A percentile compares a stretch with the other conserved stretches of the same genome.
Evolutionary conservation across 2,329 filamentous ascomycete genomes (phyloP).

Genomic region (Magnaporthales sp.): DNA sequence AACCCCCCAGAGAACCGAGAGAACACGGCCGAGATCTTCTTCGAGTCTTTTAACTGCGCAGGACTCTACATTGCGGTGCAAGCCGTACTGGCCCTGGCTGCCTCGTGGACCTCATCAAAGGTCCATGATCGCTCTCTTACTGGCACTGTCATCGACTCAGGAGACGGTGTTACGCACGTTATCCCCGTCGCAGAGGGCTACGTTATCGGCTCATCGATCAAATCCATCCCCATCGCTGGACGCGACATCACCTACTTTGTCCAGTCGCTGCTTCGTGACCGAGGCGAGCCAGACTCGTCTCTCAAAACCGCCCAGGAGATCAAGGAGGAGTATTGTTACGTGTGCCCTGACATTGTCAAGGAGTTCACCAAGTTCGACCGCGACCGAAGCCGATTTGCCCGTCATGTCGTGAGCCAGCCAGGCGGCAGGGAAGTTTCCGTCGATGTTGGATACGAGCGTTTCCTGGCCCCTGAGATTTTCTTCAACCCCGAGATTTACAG

Average conservation of each 20-base stretch:
- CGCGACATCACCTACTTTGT: slow-evolving; percentile 99
- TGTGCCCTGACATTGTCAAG: slow-evolving; percentile 97
- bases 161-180: slow-evolving; percentile 97
- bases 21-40: slow-evolving; percentile 99
- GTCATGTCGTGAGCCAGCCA: slow-evolving; percentile 79
- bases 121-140: slow-evolving; percentile 93
- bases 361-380: slow-evolving; percentile 92
- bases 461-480: slow-evolving; percentile 97
- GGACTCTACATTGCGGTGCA: slow-evolving; percentile 98
- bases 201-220: slow-evolving; percentile 97
- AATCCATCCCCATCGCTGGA: slow-evolving; percentile 95
- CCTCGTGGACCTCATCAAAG: slow-evolving; percentile 98
- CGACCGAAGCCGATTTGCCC: slow-evolving; percentile 82
- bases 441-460: slow-evolving; percentile 95
- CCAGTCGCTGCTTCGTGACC: slow-evolving; percentile 88
- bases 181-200: slow-evolving; percentile 98
- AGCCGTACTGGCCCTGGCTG: slow-evolving; percentile 89
- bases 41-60: slow-evolving; percentile 98
- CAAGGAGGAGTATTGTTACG: slow-evolving; percentile 98
- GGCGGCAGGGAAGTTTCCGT: slow-evolving; percentile 79
- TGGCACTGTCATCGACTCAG: slow-evolving; percentile 96
- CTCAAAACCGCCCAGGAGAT: slow-evolving; percentile 97
- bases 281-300: slow-evolving; percentile 92
- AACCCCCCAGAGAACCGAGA: slow-evolving; percentile 98
- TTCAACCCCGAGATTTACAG: slow-evolving; percentile 99